Percentiles rank a stretch among this genome's conserved stretches.
These are phyloP conservation scores for Tetragonia tetragonoides DNA, from an alignment of 148 eudicot genomes.

Conservation along the genomic window DNA sequence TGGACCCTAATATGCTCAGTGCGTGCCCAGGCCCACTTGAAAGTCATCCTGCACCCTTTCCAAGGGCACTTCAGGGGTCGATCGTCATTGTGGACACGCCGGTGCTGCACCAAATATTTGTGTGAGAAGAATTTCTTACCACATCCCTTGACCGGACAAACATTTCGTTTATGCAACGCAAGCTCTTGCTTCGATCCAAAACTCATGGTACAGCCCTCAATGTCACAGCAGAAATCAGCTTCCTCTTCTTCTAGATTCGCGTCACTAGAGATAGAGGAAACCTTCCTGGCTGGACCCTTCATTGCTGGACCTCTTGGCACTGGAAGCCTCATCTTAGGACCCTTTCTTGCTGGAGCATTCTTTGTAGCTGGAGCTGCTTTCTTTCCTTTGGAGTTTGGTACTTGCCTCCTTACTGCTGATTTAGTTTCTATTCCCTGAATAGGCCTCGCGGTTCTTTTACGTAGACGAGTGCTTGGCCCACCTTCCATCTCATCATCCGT, in stretches of 20 bases:
- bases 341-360: constrained; percentile 28
- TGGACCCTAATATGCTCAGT: constrained; percentile 96
- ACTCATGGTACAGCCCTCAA: constrained; percentile 90
- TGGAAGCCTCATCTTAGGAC: constrained; percentile 36
- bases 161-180: constrained; percentile 55
- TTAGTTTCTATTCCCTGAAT: constrained; percentile 37
- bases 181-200: constrained; percentile 72
- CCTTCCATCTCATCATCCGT: constrained; percentile 53
- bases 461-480: constrained; percentile 77
- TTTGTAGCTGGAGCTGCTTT: constrained; percentile 17
- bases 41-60: constrained; percentile 95
- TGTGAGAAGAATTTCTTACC: constrained; percentile 95
- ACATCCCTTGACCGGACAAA: constrained; percentile 87
- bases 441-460: constrained; percentile 56
- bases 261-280: constrained; percentile 19
- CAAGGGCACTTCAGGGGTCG: constrained; percentile 96
- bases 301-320: constrained; percentile 28
- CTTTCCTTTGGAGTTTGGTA: constrained; percentile 29
- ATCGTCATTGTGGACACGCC: constrained; percentile 89
- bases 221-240: constrained; percentile 59
- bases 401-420: constrained; percentile 37
- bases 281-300: constrained; percentile 40
- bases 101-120: constrained; percentile 88
- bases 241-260: constrained; percentile 30
- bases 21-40: constrained; percentile 99